Conservation (phyloP, 768 basidiomycete species). For the Rhodotorula sphaerocarpa region DNA sequence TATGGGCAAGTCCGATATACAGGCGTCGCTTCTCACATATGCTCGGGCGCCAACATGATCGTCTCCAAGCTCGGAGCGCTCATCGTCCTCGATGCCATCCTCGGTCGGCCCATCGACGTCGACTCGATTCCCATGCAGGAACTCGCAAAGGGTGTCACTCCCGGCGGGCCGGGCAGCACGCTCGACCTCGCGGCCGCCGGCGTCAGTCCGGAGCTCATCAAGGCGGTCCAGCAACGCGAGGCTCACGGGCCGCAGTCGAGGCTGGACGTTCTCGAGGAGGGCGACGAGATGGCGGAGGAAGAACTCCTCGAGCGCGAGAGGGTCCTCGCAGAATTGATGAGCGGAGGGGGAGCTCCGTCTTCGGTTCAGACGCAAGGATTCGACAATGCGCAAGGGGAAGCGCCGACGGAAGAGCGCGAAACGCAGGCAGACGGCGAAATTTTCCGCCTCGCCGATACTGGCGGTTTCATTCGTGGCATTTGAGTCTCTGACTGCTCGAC, state of each 20-base stretch:
- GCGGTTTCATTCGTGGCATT: slow-evolving; percentile 7
- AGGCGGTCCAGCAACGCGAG: not conserved
- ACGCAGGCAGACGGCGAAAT: slow-evolving; percentile 4
- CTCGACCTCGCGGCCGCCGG: slow-evolving; percentile 26
- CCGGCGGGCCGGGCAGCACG: slow-evolving; percentile 21
- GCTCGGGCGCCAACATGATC: slow-evolving; percentile 34
- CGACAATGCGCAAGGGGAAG: not conserved
- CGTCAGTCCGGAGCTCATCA: slow-evolving; percentile 7
- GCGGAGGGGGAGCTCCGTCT: not conserved
- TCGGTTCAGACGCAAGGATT: not conserved
- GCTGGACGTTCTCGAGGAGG: slow-evolving; percentile 13
- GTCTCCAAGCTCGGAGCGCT: slow-evolving; percentile 32
- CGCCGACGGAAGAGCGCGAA: slow-evolving; percentile 7
- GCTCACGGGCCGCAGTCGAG: not conserved
- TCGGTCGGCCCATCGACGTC: slow-evolving; percentile 48
- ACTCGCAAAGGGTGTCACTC: slow-evolving; percentile 16
- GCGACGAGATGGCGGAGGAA: slow-evolving; percentile 23
- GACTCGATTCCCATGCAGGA: slow-evolving; percentile 42
- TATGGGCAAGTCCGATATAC: not conserved
- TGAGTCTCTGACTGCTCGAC: not conserved
- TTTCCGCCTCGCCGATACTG: not conserved
- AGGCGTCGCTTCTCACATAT: slow-evolving; percentile 31
- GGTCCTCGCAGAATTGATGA: slow-evolving; percentile 20
- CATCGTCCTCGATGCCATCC: slow-evolving; percentile 43
- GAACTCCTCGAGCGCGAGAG: slow-evolving; percentile 19